Base-by-base conservation (phyloP, 176 grass and related monocot genomes). In the Oropetium thomaeum region DNA sequence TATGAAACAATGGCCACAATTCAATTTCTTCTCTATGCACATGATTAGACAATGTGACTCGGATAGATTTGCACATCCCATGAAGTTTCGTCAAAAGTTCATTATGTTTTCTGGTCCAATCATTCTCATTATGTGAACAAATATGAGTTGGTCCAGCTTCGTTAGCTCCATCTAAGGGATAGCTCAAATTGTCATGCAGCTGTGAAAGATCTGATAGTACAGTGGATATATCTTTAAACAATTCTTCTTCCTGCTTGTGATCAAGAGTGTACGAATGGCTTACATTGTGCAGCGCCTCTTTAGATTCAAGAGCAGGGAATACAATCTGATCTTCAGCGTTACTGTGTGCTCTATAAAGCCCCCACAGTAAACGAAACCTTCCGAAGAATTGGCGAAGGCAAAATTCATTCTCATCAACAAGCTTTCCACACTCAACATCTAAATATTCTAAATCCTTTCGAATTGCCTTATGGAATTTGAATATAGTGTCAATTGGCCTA, bases 401-500 rank as follows among this genome's bases (percentile, higher is more conserved):
- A 76, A 70, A 82, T 54, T 97, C 90, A 62, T 97, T 43, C 69
- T 71, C 87, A 39, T 88, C 82, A 44, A 97, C 77, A 41, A 97
- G 88, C 27, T 84, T 93, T 62, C 59, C 85, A 66, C 90, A 97
- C 81, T 93, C 90, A 67, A 79, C 30, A 41, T 97, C 93, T 37
- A 97, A 77, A 78, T 82, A 93, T 54, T 97, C 88, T 70, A 97
- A 37, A 79, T 97, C 93, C 60, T 97, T 97, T 25, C 90, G 77
- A 70, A 97, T 93, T 84, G 93, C 93, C 76, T 89, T 93, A 76
- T 97, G 93, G 79, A 97, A 97, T 76, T 97, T 83, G 78, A 97
- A 97, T 84, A 97, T 93, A 30, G 88, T 79, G 65, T 97, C 93
- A 73, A 97, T 97, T 38, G 93, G 93, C 73, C 82, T 78, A 39